Conservation (phyloP, 208 protist genomes). For the Porcisia deanei region DNA sequence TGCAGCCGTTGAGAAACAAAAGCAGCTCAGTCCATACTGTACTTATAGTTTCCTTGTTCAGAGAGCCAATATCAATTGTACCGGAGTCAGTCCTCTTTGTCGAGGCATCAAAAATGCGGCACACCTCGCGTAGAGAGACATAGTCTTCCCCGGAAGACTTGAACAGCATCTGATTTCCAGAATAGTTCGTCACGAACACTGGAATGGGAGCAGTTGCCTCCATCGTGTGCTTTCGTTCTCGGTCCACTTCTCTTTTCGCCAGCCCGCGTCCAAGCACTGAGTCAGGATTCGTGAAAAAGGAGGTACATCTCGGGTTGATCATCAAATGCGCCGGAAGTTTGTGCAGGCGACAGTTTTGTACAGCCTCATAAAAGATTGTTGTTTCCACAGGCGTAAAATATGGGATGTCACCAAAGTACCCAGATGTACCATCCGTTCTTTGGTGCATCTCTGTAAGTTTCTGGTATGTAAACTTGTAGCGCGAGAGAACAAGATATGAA, state of each 20-base stretch:
- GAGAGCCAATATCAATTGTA: constrained; percentile 2
- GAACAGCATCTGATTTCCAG: constrained; percentile 14
- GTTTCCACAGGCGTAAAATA: constrained; percentile 71
- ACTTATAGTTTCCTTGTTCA: constrained; percentile 16
- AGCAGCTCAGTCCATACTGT: constrained; percentile 34
- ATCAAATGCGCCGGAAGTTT: constrained; percentile 58
- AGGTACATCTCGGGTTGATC: constrained; percentile 29
- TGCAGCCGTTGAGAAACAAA: constrained; percentile 18
- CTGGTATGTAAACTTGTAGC: neutral
- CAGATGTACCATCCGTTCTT: constrained; percentile 38
- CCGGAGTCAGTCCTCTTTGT: neutral
- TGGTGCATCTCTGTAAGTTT: constrained; percentile 22
- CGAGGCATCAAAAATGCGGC: constrained; percentile 1
- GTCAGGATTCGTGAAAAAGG: constrained; percentile 49
- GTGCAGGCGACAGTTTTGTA: constrained; percentile 50
- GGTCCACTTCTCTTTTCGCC: neutral
- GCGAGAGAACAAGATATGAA: neutral
- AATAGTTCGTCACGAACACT: constrained; percentile 24
- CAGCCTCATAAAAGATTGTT: constrained; percentile 59
- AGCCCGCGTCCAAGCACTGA: constrained; percentile 7
- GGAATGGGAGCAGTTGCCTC: constrained; percentile 21
- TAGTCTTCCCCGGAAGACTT: constrained; percentile 16
- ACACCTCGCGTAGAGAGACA: constrained; percentile 17
- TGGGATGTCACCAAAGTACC: constrained; percentile 72
- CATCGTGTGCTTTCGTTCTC: constrained; percentile 10